A percentile compares a stretch with the other conserved stretches of the same genome.
Evolutionary conservation across 768 basidiomycete species (phyloP).

Genomic region (Pisolithus tinctorius): DNA sequence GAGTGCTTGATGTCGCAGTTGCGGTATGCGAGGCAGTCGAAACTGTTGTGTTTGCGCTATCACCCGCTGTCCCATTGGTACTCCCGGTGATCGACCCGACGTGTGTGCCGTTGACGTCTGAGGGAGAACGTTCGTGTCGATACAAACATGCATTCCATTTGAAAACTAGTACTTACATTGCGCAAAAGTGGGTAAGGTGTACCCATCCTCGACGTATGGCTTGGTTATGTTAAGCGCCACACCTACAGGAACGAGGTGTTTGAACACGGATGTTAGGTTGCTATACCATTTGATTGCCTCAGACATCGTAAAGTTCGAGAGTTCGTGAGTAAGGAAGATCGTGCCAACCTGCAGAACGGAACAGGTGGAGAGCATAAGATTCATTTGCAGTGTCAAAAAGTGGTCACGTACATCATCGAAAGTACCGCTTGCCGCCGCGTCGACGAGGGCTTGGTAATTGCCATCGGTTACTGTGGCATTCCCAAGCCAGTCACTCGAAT

Average conservation of each 20-base stretch:
- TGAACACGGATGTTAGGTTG: constrained; percentile 38
- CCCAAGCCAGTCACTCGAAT: constrained; percentile 67
- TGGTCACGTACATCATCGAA: constrained; percentile 29
- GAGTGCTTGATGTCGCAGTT: neutral
- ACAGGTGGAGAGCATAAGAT: neutral
- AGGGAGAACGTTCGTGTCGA: neutral
- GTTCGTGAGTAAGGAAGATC: constrained; percentile 52
- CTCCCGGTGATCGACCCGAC: neutral
- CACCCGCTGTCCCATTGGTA: neutral
- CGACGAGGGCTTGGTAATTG: constrained; percentile 50
- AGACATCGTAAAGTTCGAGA: constrained; percentile 55
- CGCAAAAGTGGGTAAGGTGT: constrained; percentile 24
- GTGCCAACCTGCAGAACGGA: constrained; percentile 33
- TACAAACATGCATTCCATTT: neutral
- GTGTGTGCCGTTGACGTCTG: neutral
- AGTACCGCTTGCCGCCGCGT: constrained; percentile 36
- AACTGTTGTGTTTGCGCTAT: neutral
- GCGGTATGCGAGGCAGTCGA: neutral
- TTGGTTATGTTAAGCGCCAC: constrained; percentile 45
- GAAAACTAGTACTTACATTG: constrained; percentile 4
- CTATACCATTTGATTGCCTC: constrained; percentile 47
- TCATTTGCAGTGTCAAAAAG: neutral
- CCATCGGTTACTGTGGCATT: constrained; percentile 39
- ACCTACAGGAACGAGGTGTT: constrained; percentile 47
- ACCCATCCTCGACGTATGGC: constrained; percentile 45